Conservation (phyloP, 441 rosid genomes). For the Mallotus repandus region DNA sequence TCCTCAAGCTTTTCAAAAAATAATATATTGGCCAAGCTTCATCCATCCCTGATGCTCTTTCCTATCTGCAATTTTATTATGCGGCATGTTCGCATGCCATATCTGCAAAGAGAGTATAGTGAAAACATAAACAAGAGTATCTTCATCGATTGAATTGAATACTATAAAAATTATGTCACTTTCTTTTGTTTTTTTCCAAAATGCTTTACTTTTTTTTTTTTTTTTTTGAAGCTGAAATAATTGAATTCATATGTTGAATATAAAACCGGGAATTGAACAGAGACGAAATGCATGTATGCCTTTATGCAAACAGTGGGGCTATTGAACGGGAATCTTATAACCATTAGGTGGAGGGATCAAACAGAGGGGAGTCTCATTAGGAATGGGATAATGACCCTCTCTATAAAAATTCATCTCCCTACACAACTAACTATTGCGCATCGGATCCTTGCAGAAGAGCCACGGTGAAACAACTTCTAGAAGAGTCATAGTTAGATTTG, state of each 20-base stretch:
- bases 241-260: neutral
- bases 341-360: conserved; percentile 84
- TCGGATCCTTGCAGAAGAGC: conserved; percentile 67
- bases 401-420: conserved; percentile 92
- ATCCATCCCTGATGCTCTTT: conserved; percentile 99
- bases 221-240: neutral
- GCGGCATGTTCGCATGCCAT: conserved; percentile 95
- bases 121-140: too few relatives aligned
- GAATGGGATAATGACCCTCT: conserved; percentile 87
- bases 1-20: too few relatives aligned
- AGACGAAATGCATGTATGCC: conserved; percentile 35
- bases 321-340: conserved; percentile 74
- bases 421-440: conserved; percentile 85
- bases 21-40: conserved; percentile 55
- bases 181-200: too few relatives aligned
- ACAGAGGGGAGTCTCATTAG: conserved; percentile 81
- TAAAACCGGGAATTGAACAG: neutral
- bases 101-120: conserved; percentile 44
- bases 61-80: conserved; percentile 88
- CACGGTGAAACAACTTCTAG: too few relatives aligned
- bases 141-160: neutral
- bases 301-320: conserved; percentile 89
- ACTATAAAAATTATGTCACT: too few relatives aligned
- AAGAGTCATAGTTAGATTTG: too few relatives aligned
- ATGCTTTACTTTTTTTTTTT: too few relatives aligned